phyloP scores from a whole-genome alignment of 2,329 filamentous ascomycete species.

The Penicillium janthinellum region DNA sequence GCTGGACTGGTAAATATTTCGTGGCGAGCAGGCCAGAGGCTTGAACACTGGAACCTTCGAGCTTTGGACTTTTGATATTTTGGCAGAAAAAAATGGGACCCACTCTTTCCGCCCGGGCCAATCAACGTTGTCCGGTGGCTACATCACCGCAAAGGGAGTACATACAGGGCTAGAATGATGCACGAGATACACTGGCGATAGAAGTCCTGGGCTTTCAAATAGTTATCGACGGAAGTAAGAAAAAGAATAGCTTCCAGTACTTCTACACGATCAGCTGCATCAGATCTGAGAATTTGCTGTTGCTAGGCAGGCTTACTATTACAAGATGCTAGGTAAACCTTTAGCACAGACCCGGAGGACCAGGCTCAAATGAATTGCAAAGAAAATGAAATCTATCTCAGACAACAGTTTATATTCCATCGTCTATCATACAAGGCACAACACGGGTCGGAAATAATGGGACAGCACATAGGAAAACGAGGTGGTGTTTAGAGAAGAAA shows the following conservation, averaged over 20 bases:
- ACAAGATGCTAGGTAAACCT: background rate
- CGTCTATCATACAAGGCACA: slow-evolving; percentile 52
- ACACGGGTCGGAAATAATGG: slow-evolving; percentile 30
- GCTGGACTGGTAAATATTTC: slow-evolving; percentile 10
- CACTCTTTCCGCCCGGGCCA: slow-evolving; percentile 33
- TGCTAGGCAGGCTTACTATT: background rate
- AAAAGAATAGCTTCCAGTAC: no score
- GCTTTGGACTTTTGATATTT: slow-evolving; percentile 21
- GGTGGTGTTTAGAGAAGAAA: slow-evolving; percentile 21
- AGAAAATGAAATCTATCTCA: slow-evolving; percentile 33
- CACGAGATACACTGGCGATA: background rate
- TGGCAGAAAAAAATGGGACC: slow-evolving; percentile 30
- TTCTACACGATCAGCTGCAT: background rate
- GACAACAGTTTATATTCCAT: slow-evolving; percentile 50
- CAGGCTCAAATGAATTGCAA: slow-evolving; percentile 18
- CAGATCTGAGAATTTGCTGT: background rate
- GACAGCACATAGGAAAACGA: slow-evolving; percentile 34
- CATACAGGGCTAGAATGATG: background rate
- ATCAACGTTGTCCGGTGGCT: slow-evolving; percentile 28
- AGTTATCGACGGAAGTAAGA: background rate
- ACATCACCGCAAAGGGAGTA: slow-evolving; percentile 2
- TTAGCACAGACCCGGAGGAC: background rate
- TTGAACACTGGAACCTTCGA: background rate
- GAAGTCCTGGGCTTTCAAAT: background rate
- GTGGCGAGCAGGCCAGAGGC: slow-evolving; percentile 5